Base-by-base conservation (phyloP, 495 filamentous ascomycete species). In the Aspergillus panamensis region DNA sequence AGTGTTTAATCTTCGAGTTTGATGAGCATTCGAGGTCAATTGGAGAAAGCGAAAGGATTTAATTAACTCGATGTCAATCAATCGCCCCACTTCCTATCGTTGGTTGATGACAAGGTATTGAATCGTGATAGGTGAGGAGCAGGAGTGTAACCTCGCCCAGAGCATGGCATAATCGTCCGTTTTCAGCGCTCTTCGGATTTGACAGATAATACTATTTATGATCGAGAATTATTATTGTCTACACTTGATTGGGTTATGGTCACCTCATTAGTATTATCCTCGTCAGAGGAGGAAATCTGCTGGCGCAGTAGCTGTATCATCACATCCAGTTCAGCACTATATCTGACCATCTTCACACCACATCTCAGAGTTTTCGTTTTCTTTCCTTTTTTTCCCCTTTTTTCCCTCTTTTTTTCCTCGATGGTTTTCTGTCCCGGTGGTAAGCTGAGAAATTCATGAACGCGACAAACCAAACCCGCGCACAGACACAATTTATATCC, bases 401-500 rank as follows among this genome's bases (percentile, higher is more conserved):
- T 40, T 37, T 52, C 10, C 10, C n/a, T 39, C 51, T 51, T 45
- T 44, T 30, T 19, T 45, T 14, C 44, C 33, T 44, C 31, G 25
- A 14, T 30, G 8, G 19, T 13, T 19, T 45, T 31, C 20, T 8
- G 29, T 31, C 19, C 21, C 33, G 3, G 17, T 42, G 14, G 39
- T 25, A 45, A 49, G 55, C 21, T 9, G 47, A 35, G 42, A 37
- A 43, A 20, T 25, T 33, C 47, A 47, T 51, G 37, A 59, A 53
- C 51, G 50, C 51, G 35, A 33, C 35, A 53, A 29, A 59, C 14
- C n/a, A 45, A 54, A 30, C 49, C 48, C 29, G 32, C 25, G n/a
- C 37, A 57, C n/a, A 42, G 48, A 57, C 20, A 51, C 33, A 57
- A 29, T 51, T 57, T 57, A 48, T 51, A 32, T 49, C 54, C 47